A percentile compares a stretch with the other conserved stretches of the same genome.
These are phyloP conservation scores for Colletotrichum sp. DNA, from an alignment of 2,329 filamentous ascomycete species.

Conservation along the genomic window DNA sequence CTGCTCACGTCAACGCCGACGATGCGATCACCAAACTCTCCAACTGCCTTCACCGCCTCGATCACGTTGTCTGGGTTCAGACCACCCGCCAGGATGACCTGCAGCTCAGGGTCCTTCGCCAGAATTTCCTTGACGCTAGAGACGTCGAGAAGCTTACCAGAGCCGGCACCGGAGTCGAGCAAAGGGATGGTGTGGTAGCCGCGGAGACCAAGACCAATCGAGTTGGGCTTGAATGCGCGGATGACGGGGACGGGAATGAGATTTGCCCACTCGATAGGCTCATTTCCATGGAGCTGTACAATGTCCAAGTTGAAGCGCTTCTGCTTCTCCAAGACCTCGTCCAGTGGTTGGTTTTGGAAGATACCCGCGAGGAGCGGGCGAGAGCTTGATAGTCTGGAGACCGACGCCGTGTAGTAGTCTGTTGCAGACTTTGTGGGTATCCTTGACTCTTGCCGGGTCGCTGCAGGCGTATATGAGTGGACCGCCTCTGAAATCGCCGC, in stretches of 20 bases:
- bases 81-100: slow-evolving; percentile 84
- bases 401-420: slow-evolving; percentile 75
- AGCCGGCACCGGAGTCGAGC: slow-evolving; percentile 85
- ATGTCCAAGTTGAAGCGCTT: slow-evolving; percentile 80
- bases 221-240: slow-evolving; percentile 79
- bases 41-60: slow-evolving; percentile 67
- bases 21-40: slow-evolving; percentile 63
- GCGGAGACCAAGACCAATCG: slow-evolving; percentile 73
- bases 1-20: slow-evolving; percentile 92
- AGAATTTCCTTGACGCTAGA: slow-evolving; percentile 72
- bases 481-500: slow-evolving; percentile 81
- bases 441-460: slow-evolving; percentile 29
- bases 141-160: slow-evolving; percentile 79
- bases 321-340: slow-evolving; percentile 81
- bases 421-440: slow-evolving; percentile 38
- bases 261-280: slow-evolving; percentile 89
- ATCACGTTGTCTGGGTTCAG: slow-evolving; percentile 81
- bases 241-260: slow-evolving; percentile 94
- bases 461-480: slow-evolving; percentile 65
- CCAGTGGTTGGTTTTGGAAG: slow-evolving; percentile 88
- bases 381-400: slow-evolving; percentile 52
- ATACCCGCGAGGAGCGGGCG: slow-evolving; percentile 87
- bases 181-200: slow-evolving; percentile 86
- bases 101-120: slow-evolving; percentile 70
- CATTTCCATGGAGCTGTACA: slow-evolving; percentile 90